Base-by-base conservation (phyloP, 1,139 yeast genomes). In the Yamadazyma membranifaciens region DNA sequence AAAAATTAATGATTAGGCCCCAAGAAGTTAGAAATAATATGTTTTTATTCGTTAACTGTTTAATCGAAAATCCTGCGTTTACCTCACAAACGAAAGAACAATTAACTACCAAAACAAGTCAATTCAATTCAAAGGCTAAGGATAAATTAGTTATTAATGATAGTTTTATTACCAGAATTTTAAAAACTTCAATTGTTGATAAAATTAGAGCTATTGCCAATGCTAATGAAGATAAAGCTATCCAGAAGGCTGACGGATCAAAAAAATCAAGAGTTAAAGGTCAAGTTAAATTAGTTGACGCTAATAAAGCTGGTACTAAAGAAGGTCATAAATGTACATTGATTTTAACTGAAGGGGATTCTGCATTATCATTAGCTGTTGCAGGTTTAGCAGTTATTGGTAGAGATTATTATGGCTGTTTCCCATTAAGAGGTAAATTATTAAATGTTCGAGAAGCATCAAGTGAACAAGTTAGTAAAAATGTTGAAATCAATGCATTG, bases 61-160 rank as follows among this genome's bases (percentile, higher is more conserved):
- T 91, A 51, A 81, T 94, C 62, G 97, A 89, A 59, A 94, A 94
- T 54, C 98, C 98, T 0, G 95, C 98, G 0, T 94, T 94, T 58
- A 91, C 97, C 0, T 91, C 98, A 0, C 98, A 94, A 67, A 94
- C 98, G 0, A 94, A 94, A 57, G 98, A 94, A 60, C 96, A 91
- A 59, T 70, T 94, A 53, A 91, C 97, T 11, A 88, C 98, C 1
- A 84, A 92, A 57, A 81, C 81, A 0, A 74, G 86, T 29, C 95
- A 91, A 49, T 94, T 92, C 67, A 98, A 97, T 30, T 87, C 96
- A 10, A 83, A 81, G 48, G 51, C 64, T 7, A 54, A 54, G 39
- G 83, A 84, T 46, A 81, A 79, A 46, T 65, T 82, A 42, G 79
- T 72, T 11, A 71, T 94, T 6, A 76, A 88, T 20, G 95, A 87